Conservation (phyloP, 2,329 filamentous ascomycete genomes). For the Metarhizium album region DNA sequence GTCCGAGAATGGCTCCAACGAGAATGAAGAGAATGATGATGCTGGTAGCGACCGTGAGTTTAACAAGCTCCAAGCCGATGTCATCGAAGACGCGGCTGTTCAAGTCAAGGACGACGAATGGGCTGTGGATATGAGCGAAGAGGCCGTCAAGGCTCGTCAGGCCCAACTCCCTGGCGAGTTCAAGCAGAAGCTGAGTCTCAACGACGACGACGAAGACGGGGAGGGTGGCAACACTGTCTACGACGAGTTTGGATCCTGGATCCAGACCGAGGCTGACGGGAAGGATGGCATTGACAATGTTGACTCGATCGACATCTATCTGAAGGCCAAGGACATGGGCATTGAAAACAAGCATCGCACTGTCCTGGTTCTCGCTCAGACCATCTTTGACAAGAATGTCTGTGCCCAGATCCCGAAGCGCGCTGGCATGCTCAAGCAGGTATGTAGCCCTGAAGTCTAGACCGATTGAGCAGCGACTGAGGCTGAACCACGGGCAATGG, state of each 20-base stretch:
- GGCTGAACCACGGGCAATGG: neutral
- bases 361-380: conserved; percentile 82
- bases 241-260: conserved; percentile 88
- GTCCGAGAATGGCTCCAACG: conserved; percentile 39
- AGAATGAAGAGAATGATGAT: conserved; percentile 42
- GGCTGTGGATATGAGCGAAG: conserved; percentile 94
- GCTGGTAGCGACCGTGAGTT: conserved; percentile 87
- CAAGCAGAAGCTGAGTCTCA: conserved; percentile 80
- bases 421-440: conserved; percentile 79
- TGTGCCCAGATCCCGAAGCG: conserved; percentile 77
- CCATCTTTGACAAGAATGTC: conserved; percentile 86
- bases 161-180: conserved; percentile 89
- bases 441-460: conserved; percentile 25
- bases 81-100: conserved; percentile 36
- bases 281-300: conserved; percentile 69
- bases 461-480: too few species aligned
- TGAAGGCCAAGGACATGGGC: conserved; percentile 93
- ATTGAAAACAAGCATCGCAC: conserved; percentile 94
- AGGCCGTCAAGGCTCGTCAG: conserved; percentile 88
- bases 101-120: conserved; percentile 80
- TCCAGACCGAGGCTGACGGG: conserved; percentile 60
- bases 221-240: conserved; percentile 71
- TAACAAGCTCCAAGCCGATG: conserved; percentile 61
- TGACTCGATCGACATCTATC: conserved; percentile 81
- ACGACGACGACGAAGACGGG: conserved; percentile 71